phyloP scores from a whole-genome alignment of 2,329 filamentous ascomycete species.

The Dothistroma septosporum region DNA sequence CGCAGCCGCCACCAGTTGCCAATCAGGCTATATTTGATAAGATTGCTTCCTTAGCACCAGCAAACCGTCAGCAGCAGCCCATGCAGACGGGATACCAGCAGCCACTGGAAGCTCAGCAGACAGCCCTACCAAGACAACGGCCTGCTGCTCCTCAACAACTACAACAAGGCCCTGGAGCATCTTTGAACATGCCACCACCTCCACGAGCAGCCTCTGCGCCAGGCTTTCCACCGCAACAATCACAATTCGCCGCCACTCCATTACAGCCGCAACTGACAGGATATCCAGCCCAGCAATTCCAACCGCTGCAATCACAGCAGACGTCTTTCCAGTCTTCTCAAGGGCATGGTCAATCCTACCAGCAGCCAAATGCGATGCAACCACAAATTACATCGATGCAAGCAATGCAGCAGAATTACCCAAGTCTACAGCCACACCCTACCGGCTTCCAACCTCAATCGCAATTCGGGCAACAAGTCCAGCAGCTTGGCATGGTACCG shows the following conservation, averaged over 20 bases:
- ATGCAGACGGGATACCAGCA: constrained; percentile 36
- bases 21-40: constrained; percentile 50
- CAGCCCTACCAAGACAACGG: constrained; percentile 56
- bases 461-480: constrained; percentile 18
- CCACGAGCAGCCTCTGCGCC: constrained; percentile 82
- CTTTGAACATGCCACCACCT: constrained; percentile 72
- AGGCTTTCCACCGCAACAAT: constrained; percentile 59
- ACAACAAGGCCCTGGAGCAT: constrained; percentile 56
- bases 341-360: constrained; percentile 30
- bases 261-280: constrained; percentile 85
- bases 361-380: constrained; percentile 38
- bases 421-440: constrained; percentile 33
- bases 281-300: constrained; percentile 42
- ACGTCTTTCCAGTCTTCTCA: constrained; percentile 36
- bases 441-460: constrained; percentile 38
- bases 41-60: constrained; percentile 37
- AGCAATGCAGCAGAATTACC: constrained; percentile 26
- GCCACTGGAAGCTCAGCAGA: constrained; percentile 35
- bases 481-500: constrained; percentile 23
- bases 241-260: constrained; percentile 65
- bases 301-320: constrained; percentile 36
- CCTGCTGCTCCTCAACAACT: constrained; percentile 61
- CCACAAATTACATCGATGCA: constrained; percentile 14
- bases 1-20: constrained; percentile 38
- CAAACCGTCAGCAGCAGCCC: constrained; percentile 19